These are phyloP conservation scores for Rhodotorula diobovata DNA, from an alignment of 768 basidiomycete species.

Conservation along the genomic window DNA sequence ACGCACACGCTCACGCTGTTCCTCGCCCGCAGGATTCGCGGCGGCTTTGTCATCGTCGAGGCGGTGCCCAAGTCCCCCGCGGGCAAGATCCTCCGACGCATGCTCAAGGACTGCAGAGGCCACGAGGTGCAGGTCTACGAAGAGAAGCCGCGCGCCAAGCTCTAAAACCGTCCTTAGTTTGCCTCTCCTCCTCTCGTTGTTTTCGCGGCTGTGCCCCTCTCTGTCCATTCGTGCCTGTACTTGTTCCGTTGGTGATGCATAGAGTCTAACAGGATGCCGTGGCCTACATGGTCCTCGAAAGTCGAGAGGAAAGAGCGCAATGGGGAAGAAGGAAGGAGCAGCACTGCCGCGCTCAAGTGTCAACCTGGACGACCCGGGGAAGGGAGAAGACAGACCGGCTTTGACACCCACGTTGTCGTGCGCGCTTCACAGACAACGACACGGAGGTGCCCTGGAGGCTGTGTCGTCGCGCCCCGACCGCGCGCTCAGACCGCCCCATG, in stretches of 20 bases:
- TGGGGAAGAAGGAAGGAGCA: too few relatives aligned
- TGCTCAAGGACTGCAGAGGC: conserved; percentile 41
- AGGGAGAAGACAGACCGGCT: too few relatives aligned
- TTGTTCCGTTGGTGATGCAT: not conserved
- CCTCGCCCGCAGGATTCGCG: conserved; percentile 33
- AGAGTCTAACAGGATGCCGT: not conserved
- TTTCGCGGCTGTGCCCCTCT: not conserved
- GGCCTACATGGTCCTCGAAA: too few relatives aligned
- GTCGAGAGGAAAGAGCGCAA: too few relatives aligned
- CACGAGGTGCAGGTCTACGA: conserved; percentile 29
- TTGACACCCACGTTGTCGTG: too few relatives aligned
- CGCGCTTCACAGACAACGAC: too few relatives aligned
- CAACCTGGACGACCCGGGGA: too few relatives aligned
- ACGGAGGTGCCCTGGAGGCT: too few relatives aligned
- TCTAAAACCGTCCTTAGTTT: conserved; percentile 9
- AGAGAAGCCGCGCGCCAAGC: conserved; percentile 36
- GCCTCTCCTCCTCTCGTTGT: not conserved
- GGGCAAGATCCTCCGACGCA: conserved; percentile 41
- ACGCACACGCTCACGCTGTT: not conserved
- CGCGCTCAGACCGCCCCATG: too few relatives aligned
- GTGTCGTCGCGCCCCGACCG: too few relatives aligned
- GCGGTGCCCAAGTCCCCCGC: conserved; percentile 40
- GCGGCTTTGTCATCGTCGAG: conserved; percentile 40
- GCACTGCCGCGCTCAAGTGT: too few relatives aligned
- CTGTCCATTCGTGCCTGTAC: not conserved